phyloP scores from a whole-genome alignment of 2,329 filamentous ascomycete genomes.

The Aspergillus tubingensis region DNA sequence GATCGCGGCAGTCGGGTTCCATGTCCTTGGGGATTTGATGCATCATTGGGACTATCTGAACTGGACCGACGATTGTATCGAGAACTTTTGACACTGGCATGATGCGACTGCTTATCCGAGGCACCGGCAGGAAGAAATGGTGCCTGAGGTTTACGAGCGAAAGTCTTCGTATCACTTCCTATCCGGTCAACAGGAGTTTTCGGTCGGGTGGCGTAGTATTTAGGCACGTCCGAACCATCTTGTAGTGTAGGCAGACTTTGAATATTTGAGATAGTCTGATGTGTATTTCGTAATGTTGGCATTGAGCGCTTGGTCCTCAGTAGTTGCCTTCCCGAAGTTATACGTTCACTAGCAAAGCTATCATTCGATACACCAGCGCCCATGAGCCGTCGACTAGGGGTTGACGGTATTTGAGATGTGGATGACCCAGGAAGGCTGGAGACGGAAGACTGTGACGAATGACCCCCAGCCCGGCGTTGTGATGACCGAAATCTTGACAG shows the following conservation, averaged over 20 bases:
- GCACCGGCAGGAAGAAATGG: constrained; percentile 80
- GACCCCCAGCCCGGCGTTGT: constrained; percentile 65
- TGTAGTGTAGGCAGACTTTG: constrained; percentile 39
- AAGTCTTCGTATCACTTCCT: constrained; percentile 39
- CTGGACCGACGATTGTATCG: constrained; percentile 78
- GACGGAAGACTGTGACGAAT: constrained; percentile 69
- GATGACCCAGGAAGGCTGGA: constrained; percentile 64
- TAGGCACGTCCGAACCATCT: constrained; percentile 36
- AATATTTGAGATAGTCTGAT: constrained; percentile 33
- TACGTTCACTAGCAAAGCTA: constrained; percentile 47
- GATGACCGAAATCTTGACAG: constrained; percentile 64
- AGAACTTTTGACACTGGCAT: constrained; percentile 70
- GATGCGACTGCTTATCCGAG: constrained; percentile 73
- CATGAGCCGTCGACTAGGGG: constrained; percentile 63
- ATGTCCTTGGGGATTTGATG: constrained; percentile 42
- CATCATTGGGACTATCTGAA: constrained; percentile 68
- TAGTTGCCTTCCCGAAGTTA: constrained; percentile 56
- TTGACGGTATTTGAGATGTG: constrained; percentile 58
- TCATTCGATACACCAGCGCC: constrained; percentile 44
- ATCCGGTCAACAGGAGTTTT: constrained; percentile 71
- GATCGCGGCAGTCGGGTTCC: constrained; percentile 43
- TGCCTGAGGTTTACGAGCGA: constrained; percentile 60
- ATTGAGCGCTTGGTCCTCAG: constrained; percentile 63
- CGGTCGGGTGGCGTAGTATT: constrained; percentile 50
- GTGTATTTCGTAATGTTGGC: constrained; percentile 55